Evolutionary conservation across 306 rosid species (phyloP), one percentile per base, ranked within the genome.

Genomic region (Pterocarpus macrocarpus): DNA sequence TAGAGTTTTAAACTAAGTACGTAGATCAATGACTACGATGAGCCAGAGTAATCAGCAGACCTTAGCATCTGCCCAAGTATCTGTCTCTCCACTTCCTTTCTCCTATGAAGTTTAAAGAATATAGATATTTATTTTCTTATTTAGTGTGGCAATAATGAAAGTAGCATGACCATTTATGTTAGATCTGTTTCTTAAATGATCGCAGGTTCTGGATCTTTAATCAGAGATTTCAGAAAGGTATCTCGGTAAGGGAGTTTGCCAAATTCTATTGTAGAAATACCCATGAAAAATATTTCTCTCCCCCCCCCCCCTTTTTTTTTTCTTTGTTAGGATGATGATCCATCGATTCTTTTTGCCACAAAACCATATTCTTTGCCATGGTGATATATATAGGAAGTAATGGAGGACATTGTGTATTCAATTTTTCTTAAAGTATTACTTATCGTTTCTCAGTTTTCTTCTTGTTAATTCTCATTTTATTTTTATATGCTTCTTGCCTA

Each of bases 121-220:
- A 16, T 35, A 9, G 22, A 28, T 13, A n/a, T 50, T 17, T 44
- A 22, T 28, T 35, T 44, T 68, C 70, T 75, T 58, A 58, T 68
- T 58, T 30, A 67, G 66, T 32, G 35, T 62, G 58, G 58, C 15
- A 49, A 34, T 16, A 65, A 33, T 62, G 82, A 2, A 57, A 70
- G 12, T 62, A 30, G n/a, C 63, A 2, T 52, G 35, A 2, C 7
- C 14, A 6, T 47, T 64, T 75, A 33, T 8, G 43, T 38, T 55
- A 56, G 11, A 57, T 72, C 38, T 61, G 75, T 71, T 79, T 70
- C 64, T 73, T 64, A 13, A 56, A 61, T 58, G 63, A 38, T 68
- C 16, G 87, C 72, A 58, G 78, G 80, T 52, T 72, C 56, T 52
- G 12, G 61, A 38, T 69, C 61, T 38, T 80, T 16, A 28, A 34